A percentile compares a stretch with the other conserved stretches of the same genome.
phyloP scores from a whole-genome alignment of 768 basidiomycete genomes.

The Boletus sp. region DNA sequence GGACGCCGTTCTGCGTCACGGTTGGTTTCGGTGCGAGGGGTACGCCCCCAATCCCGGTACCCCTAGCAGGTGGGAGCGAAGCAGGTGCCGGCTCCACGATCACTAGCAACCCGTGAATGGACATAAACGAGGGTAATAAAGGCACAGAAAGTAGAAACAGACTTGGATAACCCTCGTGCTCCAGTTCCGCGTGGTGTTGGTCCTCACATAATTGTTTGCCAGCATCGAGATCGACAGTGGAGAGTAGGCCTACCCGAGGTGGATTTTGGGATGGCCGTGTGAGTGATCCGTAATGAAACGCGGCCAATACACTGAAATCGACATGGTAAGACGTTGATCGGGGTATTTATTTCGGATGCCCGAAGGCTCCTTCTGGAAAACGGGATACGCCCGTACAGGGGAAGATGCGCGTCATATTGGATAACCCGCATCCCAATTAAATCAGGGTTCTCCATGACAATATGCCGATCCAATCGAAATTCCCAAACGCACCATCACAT shows the following conservation, averaged over 20 bases:
- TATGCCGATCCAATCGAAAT: background rate
- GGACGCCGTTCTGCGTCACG: conserved; percentile 8
- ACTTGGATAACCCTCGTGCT: conserved; percentile 31
- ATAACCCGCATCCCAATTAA: conserved; percentile 4
- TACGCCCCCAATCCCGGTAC: conserved; percentile 29
- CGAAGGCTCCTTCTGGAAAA: conserved; percentile 13
- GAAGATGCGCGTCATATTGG: background rate
- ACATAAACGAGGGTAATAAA: background rate
- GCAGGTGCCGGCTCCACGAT: conserved; percentile 43
- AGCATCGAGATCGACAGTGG: conserved; percentile 64
- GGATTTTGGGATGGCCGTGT: conserved; percentile 65
- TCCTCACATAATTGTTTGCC: conserved; percentile 37
- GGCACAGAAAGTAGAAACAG: background rate
- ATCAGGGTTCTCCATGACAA: background rate
- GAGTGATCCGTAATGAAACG: conserved; percentile 74
- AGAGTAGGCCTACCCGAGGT: conserved; percentile 68
- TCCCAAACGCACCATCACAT: background rate
- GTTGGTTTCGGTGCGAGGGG: conserved; percentile 26
- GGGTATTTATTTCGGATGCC: conserved; percentile 9
- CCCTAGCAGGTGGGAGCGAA: conserved; percentile 19
- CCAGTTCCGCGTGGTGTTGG: conserved; percentile 34
- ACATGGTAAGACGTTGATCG: background rate
- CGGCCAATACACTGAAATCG: conserved; percentile 53
- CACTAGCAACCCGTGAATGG: conserved; percentile 27
- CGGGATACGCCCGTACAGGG: background rate